Percentiles rank a stretch among this genome's conserved stretches.
Conservation (phyloP, 2,329 filamentous ascomycete species). For the Ophiosphaerella narmari region DNA sequence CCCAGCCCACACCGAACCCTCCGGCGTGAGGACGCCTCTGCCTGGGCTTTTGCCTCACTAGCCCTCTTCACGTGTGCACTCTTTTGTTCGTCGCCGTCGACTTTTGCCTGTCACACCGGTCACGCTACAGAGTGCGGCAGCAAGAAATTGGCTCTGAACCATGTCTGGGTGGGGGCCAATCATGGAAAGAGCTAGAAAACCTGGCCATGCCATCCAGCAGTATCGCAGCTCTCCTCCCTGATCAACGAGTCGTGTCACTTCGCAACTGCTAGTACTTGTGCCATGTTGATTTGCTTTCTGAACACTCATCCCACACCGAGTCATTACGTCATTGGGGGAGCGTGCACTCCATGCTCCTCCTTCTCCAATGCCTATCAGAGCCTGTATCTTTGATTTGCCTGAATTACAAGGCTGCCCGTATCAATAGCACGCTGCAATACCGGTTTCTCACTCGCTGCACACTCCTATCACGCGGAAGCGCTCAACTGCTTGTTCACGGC, state of each 20-base stretch:
- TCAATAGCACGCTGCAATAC: slow-evolving; percentile 13
- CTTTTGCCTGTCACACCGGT: slow-evolving; percentile 29
- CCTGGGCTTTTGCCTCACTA: too few species aligned
- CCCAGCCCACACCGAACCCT: neutral
- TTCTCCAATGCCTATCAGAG: slow-evolving; percentile 8
- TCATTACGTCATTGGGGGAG: slow-evolving; percentile 29
- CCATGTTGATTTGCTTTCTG: slow-evolving; percentile 6
- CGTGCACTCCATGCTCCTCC: slow-evolving; percentile 2
- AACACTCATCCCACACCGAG: neutral
- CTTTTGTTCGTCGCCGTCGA: slow-evolving; percentile 7
- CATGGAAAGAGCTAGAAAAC: slow-evolving; percentile 44
- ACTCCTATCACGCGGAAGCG: slow-evolving; percentile 16
- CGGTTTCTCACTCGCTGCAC: slow-evolving; percentile 11
- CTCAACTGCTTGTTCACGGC: slow-evolving; percentile 13
- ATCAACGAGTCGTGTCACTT: slow-evolving; percentile 33
- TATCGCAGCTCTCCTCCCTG: slow-evolving; percentile 10
- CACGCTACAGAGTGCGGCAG: slow-evolving; percentile 26
- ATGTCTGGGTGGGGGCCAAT: slow-evolving; percentile 33
- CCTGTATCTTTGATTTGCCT: slow-evolving; percentile 21
- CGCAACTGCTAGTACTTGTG: slow-evolving; percentile 3
- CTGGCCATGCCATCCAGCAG: slow-evolving; percentile 18
- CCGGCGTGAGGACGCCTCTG: too few species aligned
- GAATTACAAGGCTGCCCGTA: slow-evolving; percentile 22
- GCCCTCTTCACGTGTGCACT: neutral
- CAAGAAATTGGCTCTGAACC: slow-evolving; percentile 18